Evolutionary conservation across 495 filamentous ascomycete species (phyloP).

Genomic region (Penicillium silybi): DNA sequence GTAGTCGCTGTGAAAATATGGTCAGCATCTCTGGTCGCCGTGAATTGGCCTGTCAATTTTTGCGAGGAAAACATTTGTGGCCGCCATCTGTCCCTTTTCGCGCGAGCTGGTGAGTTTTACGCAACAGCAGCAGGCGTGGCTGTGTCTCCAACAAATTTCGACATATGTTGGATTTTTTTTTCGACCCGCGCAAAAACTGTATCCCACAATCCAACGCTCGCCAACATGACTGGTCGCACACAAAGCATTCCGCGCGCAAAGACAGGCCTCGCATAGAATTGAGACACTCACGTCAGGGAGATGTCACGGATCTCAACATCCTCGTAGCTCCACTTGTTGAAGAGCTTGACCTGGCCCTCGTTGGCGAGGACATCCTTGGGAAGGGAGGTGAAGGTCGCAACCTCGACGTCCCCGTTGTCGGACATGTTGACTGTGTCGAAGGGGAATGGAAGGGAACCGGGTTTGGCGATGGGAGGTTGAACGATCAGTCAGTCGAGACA

Average conservation of each 20-base stretch:
- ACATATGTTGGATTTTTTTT: slow-evolving; percentile 1
- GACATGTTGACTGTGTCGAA: slow-evolving; percentile 71
- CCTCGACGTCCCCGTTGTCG: slow-evolving; percentile 93
- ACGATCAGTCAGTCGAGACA: slow-evolving; percentile 15
- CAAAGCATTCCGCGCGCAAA: slow-evolving; percentile 10
- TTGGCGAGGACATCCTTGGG: slow-evolving; percentile 91
- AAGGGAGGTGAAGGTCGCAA: slow-evolving; percentile 73
- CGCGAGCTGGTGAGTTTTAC: neutral
- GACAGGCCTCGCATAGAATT: slow-evolving; percentile 7
- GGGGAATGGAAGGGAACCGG: slow-evolving; percentile 39
- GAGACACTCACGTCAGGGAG: slow-evolving; percentile 88
- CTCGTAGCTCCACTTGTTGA: slow-evolving; percentile 97
- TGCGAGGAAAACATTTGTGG: neutral
- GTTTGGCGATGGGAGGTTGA: slow-evolving; percentile 42
- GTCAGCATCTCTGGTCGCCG: slow-evolving; percentile 12
- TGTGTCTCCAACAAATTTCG: neutral
- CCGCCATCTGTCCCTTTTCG: too few relatives aligned
- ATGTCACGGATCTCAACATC: slow-evolving; percentile 99
- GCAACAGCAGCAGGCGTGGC: neutral
- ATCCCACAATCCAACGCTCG: slow-evolving; percentile 1
- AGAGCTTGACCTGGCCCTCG: slow-evolving; percentile 93
- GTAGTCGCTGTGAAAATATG: slow-evolving; percentile 71
- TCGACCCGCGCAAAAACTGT: slow-evolving; percentile 2
- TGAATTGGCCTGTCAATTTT: neutral
- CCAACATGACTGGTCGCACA: neutral